Conservation (phyloP, 208 protist genomes). For the Trypanosoma avium region DNA sequence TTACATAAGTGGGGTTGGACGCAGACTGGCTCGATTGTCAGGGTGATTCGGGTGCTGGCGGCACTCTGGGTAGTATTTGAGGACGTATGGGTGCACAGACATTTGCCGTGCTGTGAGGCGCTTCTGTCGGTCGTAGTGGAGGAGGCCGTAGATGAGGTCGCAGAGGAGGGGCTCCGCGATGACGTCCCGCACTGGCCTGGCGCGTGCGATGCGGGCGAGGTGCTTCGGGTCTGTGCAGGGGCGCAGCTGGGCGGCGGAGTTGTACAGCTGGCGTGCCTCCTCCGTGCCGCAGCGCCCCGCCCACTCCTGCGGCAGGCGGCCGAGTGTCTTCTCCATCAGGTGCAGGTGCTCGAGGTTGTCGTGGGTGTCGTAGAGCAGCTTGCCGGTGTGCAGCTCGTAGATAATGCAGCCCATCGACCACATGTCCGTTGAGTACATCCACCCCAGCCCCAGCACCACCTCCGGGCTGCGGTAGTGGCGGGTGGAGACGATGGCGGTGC, state of each 20-base stretch:
- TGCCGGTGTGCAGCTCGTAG: conserved; percentile 66
- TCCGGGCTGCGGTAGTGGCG: conserved; percentile 73
- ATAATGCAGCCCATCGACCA: conserved; percentile 81
- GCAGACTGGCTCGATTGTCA: conserved; percentile 52
- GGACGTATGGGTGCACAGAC: conserved; percentile 72
- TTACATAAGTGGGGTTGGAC: conserved; percentile 47
- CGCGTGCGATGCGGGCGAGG: conserved; percentile 56
- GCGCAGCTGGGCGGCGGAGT: conserved; percentile 40
- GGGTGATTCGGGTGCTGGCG: conserved; percentile 60
- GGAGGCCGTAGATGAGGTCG: conserved; percentile 64
- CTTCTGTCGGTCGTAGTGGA: conserved; percentile 76
- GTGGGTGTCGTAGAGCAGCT: conserved; percentile 71
- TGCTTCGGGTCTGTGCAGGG: conserved; percentile 67
- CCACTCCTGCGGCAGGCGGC: conserved; percentile 57
- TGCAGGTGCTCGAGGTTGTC: conserved; percentile 56
- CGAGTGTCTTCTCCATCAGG: conserved; percentile 77
- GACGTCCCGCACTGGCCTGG: conserved; percentile 51
- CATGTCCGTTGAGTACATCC: conserved; percentile 68
- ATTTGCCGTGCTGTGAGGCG: conserved; percentile 70
- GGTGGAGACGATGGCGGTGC: conserved; percentile 37
- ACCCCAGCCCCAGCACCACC: conserved; percentile 51
- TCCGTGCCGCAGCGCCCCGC: conserved; percentile 45
- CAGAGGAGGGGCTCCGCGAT: conserved; percentile 51
- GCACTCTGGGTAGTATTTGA: conserved; percentile 81
- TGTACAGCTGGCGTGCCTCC: conserved; percentile 55